Percentiles rank a stretch among this genome's conserved stretches.
These are phyloP conservation scores for Wickerhamiella kurtzmanii DNA, from an alignment of 805 yeast species.

Conservation along the genomic window DNA sequence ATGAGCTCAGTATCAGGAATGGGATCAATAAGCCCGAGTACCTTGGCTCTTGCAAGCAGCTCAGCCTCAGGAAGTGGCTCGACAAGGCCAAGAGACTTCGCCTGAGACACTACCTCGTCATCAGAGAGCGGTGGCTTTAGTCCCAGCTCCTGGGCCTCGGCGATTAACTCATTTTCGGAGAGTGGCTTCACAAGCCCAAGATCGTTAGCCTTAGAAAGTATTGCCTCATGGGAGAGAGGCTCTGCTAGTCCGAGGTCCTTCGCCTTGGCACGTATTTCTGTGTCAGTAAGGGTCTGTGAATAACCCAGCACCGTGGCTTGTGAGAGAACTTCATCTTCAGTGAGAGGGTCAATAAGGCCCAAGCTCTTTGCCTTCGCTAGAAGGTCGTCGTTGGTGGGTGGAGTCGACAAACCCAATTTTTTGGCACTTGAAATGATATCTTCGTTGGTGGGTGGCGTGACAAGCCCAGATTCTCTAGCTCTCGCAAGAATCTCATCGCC, in stretches of 20 bases:
- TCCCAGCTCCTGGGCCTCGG: no score
- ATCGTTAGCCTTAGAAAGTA: conserved; percentile 28
- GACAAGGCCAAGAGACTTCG: conserved; percentile 8
- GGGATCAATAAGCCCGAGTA: conserved; percentile 18
- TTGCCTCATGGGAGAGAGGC: conserved; percentile 4
- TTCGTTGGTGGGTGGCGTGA: conserved; percentile 27
- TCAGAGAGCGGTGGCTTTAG: neutral
- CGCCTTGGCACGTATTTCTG: conserved; percentile 2
- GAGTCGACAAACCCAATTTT: neutral
- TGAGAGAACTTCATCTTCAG: conserved; percentile 2
- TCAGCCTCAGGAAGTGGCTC: conserved; percentile 7
- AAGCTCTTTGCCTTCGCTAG: conserved; percentile 17
- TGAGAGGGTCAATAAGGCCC: conserved; percentile 13
- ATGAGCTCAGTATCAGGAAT: conserved; percentile 2
- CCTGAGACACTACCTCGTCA: conserved; percentile 4
- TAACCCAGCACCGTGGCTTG: conserved; percentile 2
- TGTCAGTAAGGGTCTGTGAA: neutral
- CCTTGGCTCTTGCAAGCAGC: conserved; percentile 11
- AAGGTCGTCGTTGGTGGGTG: conserved; percentile 37
- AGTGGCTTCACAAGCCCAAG: conserved; percentile 42
- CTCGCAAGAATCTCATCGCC: conserved; percentile 22
- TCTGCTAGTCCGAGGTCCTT: conserved; percentile 13
- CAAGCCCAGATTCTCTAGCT: conserved; percentile 59
- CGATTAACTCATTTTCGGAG: conserved; percentile 2
- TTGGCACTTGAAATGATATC: conserved; percentile 30